Conservation (phyloP, 495 filamentous ascomycete species). For the Tirmania nivea region DNA sequence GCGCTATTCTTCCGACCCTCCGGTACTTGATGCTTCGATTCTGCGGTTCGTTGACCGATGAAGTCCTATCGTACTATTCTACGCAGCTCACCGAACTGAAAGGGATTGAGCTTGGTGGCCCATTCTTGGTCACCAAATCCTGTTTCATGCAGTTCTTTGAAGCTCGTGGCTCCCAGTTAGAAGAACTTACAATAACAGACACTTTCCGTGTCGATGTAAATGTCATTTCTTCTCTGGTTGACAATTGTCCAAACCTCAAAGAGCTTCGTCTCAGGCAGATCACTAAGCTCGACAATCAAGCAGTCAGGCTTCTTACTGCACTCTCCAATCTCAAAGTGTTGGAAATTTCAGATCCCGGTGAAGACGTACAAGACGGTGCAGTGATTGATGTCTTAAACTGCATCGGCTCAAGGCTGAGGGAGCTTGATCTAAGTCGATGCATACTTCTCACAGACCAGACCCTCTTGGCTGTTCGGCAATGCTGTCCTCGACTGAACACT, state of each 20-base stretch:
- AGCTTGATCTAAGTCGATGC: conserved; percentile 10
- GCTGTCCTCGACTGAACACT: conserved; percentile 7
- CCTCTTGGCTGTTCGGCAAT: conserved; percentile 3
- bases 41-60: conserved; percentile 12
- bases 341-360: conserved; percentile 12
- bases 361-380: conserved; percentile 8
- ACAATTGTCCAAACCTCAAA: conserved; percentile 13
- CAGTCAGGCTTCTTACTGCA: conserved; percentile 3
- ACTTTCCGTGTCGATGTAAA: conserved; percentile 8
- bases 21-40: conserved; percentile 11
- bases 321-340: conserved; percentile 7
- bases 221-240: conserved; percentile 10
- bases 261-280: conserved; percentile 9
- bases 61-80: conserved; percentile 14
- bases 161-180: conserved; percentile 6
- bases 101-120: conserved; percentile 12
- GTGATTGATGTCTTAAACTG: conserved; percentile 7
- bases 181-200: conserved; percentile 7
- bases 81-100: conserved; percentile 9
- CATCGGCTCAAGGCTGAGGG: conserved; percentile 9
- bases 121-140: conserved; percentile 10
- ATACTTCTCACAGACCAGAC: conserved; percentile 2
- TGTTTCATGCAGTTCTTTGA: conserved; percentile 12
- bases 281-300: conserved; percentile 5
- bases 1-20: conserved; percentile 9